Evolutionary conservation across 140 eudicot species (phyloP), one percentile per base, ranked within the genome.

Genomic region (Senecio squalidus): DNA sequence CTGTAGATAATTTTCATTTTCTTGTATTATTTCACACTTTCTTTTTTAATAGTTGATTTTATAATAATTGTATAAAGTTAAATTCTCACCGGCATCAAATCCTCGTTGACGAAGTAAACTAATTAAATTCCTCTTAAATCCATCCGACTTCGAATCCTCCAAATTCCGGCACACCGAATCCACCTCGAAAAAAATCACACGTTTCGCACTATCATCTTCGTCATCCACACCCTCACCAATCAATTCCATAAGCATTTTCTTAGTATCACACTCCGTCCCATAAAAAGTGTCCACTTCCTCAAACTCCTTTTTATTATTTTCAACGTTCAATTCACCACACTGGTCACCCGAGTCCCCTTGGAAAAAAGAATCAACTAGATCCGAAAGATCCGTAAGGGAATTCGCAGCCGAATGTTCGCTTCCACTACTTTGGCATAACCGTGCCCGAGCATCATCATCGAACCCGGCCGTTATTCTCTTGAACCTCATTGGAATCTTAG

Each of bases 381-480:
- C 94, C 14, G 94, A 83, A n/a, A 87, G 80, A 52, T 81, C 82
- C 30, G 73, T 55, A 15, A 56, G 46, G 5, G 82, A 67, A 64
- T 67, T 66, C 3, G 58, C 65, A 9, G 83, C 69, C 3, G 83
- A 80, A 65, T 83, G 85, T 64, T 87, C 96, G 50, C 86, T 80
- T 38, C 96, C 94, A 38, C 94, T 83, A 74, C 94, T 83, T 47
- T 78, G 77, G 31, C 84, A 80, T 20, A 78, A 41, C 68, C 84
- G 68, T 20, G 76, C 78, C 55, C 80, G 63, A 16, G 86, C 84
- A 29, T 59, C 81, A 40, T 80, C 94, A 25, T 83, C 86, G 46
- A 87, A 87, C 3, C 83, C 86, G 27, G 69, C 80, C 14, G 89
- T 84, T 2, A 78, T 70, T 59, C 89, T 69, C 45, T 75, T 77